A percentile compares a stretch with the other conserved stretches of the same genome.
phyloP scores from a whole-genome alignment of 495 filamentous ascomycete genomes.

The Neurospora sp. region DNA sequence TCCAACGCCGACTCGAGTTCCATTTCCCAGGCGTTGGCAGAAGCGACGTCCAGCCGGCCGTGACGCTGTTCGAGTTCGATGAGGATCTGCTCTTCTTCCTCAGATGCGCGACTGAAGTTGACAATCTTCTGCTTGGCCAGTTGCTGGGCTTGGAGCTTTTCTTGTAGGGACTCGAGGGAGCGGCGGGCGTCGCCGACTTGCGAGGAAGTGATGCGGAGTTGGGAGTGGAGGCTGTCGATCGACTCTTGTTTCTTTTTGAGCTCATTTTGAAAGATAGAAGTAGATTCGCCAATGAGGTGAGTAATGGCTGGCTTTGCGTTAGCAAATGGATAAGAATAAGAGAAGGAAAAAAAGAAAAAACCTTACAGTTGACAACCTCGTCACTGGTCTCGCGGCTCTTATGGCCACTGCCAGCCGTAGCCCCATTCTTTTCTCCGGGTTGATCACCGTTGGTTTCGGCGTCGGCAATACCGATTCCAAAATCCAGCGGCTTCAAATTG shows the following conservation, averaged over 20 bases:
- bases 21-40: slow-evolving; percentile 28
- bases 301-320: slow-evolving; percentile 51
- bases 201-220: slow-evolving; percentile 69
- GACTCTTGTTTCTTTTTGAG: slow-evolving; percentile 70
- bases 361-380: slow-evolving; percentile 62
- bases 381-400: slow-evolving; percentile 49
- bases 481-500: slow-evolving; percentile 77
- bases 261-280: slow-evolving; percentile 63
- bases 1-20: slow-evolving; percentile 20
- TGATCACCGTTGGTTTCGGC: slow-evolving; percentile 35
- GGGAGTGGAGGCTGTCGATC: slow-evolving; percentile 64
- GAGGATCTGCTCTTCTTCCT: slow-evolving; percentile 38
- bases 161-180: slow-evolving; percentile 54
- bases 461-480: slow-evolving; percentile 65
- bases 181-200: slow-evolving; percentile 65
- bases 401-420: slow-evolving; percentile 26
- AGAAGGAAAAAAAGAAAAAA: not conserved
- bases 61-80: slow-evolving; percentile 28
- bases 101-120: slow-evolving; percentile 38
- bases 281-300: slow-evolving; percentile 61
- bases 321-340: slow-evolving; percentile 1
- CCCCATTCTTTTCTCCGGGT: slow-evolving; percentile 18
- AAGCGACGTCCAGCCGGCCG: slow-evolving; percentile 22
- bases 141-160: slow-evolving; percentile 37
- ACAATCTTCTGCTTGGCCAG: slow-evolving; percentile 32